Evolutionary conservation across 1,284 basidiomycete genomes (phyloP).

Genomic region (Ceratobasidium sp.): DNA sequence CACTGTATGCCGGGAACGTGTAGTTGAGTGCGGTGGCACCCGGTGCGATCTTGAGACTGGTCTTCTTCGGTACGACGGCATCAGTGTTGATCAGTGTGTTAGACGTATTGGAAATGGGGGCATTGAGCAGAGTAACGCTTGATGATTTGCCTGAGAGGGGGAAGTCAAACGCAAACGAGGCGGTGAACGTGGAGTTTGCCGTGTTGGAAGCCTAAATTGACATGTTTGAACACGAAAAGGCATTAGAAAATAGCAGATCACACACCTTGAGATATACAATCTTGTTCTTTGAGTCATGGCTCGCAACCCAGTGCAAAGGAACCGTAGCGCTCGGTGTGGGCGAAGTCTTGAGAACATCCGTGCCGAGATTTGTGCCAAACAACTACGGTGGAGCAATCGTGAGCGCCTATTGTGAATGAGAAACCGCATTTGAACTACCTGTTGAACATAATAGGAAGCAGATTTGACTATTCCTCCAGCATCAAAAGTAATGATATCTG

Average conservation of each 20-base stretch:
- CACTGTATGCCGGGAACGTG: conserved; percentile 50
- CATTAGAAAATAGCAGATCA: conserved; percentile 27
- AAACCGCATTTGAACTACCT: conserved; percentile 43
- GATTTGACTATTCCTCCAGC: conserved; percentile 50
- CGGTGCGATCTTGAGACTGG: conserved; percentile 48
- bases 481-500: conserved; percentile 54
- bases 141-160: conserved; percentile 2
- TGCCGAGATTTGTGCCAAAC: conserved; percentile 50
- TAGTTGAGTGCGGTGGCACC: conserved; percentile 48
- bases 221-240: not conserved
- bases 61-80: conserved; percentile 49
- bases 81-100: conserved; percentile 47
- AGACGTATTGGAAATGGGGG: conserved; percentile 20
- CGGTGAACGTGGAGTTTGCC: conserved; percentile 47
- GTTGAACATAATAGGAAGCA: conserved; percentile 52
- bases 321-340: conserved; percentile 47
- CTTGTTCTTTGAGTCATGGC: conserved; percentile 42
- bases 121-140: conserved; percentile 35
- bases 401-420: not conserved
- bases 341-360: conserved; percentile 49
- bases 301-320: conserved; percentile 51
- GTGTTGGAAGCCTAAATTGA: conserved; percentile 48
- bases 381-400: conserved; percentile 43
- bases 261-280: conserved; percentile 36
- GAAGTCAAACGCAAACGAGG: conserved; percentile 49